Evolutionary conservation across 805 yeast genomes (phyloP), one percentile per base, ranked within the genome.

Genomic region (Priceomyces castillae): DNA sequence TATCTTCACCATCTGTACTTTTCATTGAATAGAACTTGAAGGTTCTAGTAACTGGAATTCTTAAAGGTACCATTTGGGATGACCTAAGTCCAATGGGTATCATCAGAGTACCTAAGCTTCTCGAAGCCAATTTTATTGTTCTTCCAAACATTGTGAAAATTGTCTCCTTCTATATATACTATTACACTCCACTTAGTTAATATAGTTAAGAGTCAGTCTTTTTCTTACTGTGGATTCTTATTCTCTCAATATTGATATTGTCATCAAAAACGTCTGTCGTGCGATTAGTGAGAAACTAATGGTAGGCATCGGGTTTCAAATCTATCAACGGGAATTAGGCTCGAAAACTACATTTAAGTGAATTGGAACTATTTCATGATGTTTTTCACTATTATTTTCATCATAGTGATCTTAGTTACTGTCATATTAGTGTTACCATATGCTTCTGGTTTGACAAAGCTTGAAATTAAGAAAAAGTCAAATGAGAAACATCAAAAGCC

Each of bases 1-100:
- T 67, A 6, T 59, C 59, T 15, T 69, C 62, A 4, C 90, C 92
- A 40, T 71, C 74, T 0, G 90, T 82, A 36, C 61, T 54, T 10
- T 61, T 33, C 12, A 15, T 17, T 16, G 36, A 33, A 33, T 33
- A 33, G 7, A 9, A 28, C 10, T n/a, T 28, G 10, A n/a, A 10
- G 5, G 15, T n/a, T 28, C 31, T 28, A 4, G n/a, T 28, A 5
- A 28, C 15, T 28, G 31, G 31, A 5, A n/a, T 28, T 12, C 15
- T 28, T 9, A 11, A 28, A 28, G 31, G 31, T n/a, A 5, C 15
- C 15, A 12, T 28, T 9, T 12, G 5, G 7, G n/a, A 5, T 12
- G 15, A 4, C 7, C 31, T 11, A 28, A 28, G 15, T 28, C 15
- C 31, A 11, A n/a, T n/a, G 5, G 5, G 12, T n/a, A n/a, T 4